Evolutionary conservation across 140 eudicot genomes (phyloP), one percentile per base, ranked within the genome.

Genomic region (Ambrosia hybrid): DNA sequence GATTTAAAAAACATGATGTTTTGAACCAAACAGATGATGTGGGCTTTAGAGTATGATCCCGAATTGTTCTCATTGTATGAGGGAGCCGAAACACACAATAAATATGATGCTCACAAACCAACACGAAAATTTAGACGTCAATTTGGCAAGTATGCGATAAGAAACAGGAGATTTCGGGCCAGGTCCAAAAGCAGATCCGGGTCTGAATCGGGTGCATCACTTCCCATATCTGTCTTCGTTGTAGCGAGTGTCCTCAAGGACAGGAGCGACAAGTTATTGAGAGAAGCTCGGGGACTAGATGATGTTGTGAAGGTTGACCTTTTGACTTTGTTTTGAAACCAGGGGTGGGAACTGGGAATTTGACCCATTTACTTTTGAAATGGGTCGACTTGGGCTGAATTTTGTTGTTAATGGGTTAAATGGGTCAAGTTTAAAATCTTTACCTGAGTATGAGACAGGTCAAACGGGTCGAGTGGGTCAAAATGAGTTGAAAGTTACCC

Each of bases 41-140:
- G 99, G 99, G 97, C 97, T 57, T 73, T 94, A 52, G 99, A 94
- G 77, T 94, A 86, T 72, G 88, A 90, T 76, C 99, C 99, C 5
- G 95, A 86, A 45, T 67, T 88, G 67, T 94, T 85, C 80, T 43
- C 83, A 8, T 5, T 87, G 76, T 94, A 90, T 17, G 97, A 91
- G 71, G 96, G 90, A 61, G 73, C 73, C 46, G 94, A 88, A 37
- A 67, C 79, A 51, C 62, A 48, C 2, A 48, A 46, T 73, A 39
- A 61, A 59, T 49, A 65, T 37, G 71, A 60, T 76, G 26, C 57
- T 58, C 21, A 6, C 38, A 87, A 77, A 84, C 79, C 70, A 45
- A 94, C 80, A 74, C 21, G 83, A 8, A 90, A 90, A 83, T 83
- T 89, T 3, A 86, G 37, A 39, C 87, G 88, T 48, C 97, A 86